phyloP scores from a whole-genome alignment of 2,329 filamentous ascomycete genomes.

The Penicillium capsulatum region DNA sequence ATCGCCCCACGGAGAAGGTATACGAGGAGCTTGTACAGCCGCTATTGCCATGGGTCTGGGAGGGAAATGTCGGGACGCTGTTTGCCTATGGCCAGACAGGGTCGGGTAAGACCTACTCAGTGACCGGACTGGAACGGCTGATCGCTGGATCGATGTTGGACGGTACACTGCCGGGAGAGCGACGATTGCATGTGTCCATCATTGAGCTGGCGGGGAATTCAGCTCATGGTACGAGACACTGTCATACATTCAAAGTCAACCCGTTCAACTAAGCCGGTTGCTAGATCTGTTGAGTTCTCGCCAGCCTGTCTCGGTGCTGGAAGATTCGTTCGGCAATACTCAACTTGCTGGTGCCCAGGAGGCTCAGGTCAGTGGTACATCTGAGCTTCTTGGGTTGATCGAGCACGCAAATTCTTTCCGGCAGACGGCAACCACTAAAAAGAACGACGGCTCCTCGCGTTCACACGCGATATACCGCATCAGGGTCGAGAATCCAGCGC shows the following conservation, averaged over 20 bases:
- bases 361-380: constrained; percentile 71
- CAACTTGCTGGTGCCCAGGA: constrained; percentile 91
- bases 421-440: constrained; percentile 91
- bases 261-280: neutral
- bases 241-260: too few relatives aligned
- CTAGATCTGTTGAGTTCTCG: constrained; percentile 61
- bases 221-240: constrained; percentile 54
- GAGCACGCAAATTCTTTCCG: constrained; percentile 79
- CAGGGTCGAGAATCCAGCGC: constrained; percentile 9
- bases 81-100: constrained; percentile 97
- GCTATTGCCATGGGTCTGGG: constrained; percentile 46
- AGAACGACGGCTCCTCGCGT: constrained; percentile 87
- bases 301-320: constrained; percentile 34
- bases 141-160: constrained; percentile 58
- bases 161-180: constrained; percentile 6
- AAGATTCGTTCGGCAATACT: constrained; percentile 70
- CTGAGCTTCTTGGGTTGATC: constrained; percentile 75
- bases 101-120: constrained; percentile 92
- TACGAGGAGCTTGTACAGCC: constrained; percentile 42
- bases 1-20: constrained; percentile 38
- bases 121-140: constrained; percentile 71
- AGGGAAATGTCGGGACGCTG: constrained; percentile 64
- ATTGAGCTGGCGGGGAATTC: constrained; percentile 96
- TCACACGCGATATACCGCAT: constrained; percentile 73
- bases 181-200: constrained; percentile 82